These are phyloP conservation scores for Pythium utonaiense DNA, from an alignment of 352 stramenopile genomes.

Conservation along the genomic window DNA sequence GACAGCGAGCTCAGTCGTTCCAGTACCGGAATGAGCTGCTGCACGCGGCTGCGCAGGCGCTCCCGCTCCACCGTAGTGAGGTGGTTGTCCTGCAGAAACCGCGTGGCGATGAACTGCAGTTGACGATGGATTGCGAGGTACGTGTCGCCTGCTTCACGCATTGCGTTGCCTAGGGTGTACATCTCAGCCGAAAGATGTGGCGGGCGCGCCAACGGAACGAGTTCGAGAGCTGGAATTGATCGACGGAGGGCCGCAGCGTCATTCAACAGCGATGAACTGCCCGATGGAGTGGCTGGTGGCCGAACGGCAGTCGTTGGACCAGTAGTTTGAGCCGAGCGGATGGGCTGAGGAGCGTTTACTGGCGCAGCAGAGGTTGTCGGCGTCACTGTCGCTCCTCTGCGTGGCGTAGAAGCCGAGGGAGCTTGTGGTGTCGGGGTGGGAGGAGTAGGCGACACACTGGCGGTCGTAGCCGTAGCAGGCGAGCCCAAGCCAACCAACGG, in stretches of 20 bases:
- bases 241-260: conserved; percentile 17
- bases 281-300: not conserved
- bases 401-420: not conserved
- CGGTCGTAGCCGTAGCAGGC: not conserved
- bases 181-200: conserved; percentile 17
- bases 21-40: conserved; percentile 19
- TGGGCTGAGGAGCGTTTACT: not conserved
- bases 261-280: not conserved
- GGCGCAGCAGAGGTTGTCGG: not conserved
- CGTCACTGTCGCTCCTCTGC: not conserved
- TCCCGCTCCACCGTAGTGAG: conserved; percentile 8
- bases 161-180: conserved; percentile 22
- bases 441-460: not conserved
- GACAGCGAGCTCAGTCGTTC: conserved; percentile 10
- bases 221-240: conserved; percentile 20
- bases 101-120: conserved; percentile 15
- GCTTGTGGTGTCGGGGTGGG: not conserved
- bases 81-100: conserved; percentile 19
- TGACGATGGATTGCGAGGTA: conserved; percentile 26
- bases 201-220: conserved; percentile 12
- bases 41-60: conserved; percentile 13
- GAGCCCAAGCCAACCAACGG: too few relatives aligned
- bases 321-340: not conserved
- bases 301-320: not conserved
- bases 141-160: conserved; percentile 21